Evolutionary conservation across 1,139 yeast genomes (phyloP), one percentile per base, ranked within the genome.

Genomic region (Lodderomyces parapsilosis): DNA sequence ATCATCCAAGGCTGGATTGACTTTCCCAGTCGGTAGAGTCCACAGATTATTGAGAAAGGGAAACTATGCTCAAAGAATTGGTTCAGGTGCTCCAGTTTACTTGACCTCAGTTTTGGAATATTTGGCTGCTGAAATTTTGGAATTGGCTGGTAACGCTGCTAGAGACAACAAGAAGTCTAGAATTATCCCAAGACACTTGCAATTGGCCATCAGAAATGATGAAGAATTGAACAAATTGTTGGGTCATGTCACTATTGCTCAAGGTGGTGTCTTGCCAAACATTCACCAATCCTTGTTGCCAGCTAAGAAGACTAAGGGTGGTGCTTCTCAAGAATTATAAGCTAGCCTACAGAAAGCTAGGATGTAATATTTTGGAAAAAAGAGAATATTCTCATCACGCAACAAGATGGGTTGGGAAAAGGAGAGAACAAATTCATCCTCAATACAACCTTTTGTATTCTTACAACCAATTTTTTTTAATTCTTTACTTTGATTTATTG

Each of bases 201-300:
- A 76, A 63, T 69, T 69, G 63, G 78, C 78, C 66, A 73, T 68
- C 68, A 73, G 78, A 74, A 71, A 71, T 59, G 78, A 73, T 70
- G 78, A 70, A 62, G 78, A 71, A 60, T 68, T 74, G 60, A 74
- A 71, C 69, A 72, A 73, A 63, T 72, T 72, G 63, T 79, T 88
- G 60, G 98, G 99, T 66, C 90, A 86, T 68, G 96, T 88, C 60
- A 86, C 95, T 56, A 89, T 88, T 63, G 96, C 96, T 59, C 96
- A 88, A 78, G 96, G 96, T 86, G 96, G 96, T 86, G 96, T 89
- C 58, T 80, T 89, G 71, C 96, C 96, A 80, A 90, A 91, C 86
- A 86, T 85, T 68, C 96, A 91, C 77, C 91, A 86, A 74, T 86
- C 86, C 79, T 83, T 91, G 74, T 83, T 90, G 73, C 97, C 97